Conservation (phyloP, 73 alveolate species). For the Paraurostyla sp. region DNA sequence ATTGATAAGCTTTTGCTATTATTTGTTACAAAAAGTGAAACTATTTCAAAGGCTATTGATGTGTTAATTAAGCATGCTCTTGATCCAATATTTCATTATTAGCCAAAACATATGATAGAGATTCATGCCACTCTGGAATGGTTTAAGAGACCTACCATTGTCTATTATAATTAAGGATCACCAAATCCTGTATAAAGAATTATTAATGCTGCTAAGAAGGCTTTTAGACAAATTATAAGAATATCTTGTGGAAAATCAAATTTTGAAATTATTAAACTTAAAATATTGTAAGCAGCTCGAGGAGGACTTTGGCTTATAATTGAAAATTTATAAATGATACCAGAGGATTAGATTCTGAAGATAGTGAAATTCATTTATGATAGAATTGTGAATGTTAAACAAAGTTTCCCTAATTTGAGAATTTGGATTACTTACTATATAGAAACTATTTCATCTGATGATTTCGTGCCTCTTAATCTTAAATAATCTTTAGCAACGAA, state of each 20-base stretch:
- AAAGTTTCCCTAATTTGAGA: constrained; percentile 42
- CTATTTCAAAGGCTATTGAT: constrained; percentile 35
- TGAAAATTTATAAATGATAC: constrained; percentile 24
- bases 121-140: constrained; percentile 41
- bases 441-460: not conserved
- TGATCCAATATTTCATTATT: constrained; percentile 31
- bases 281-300: constrained; percentile 18
- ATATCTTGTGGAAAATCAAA: constrained; percentile 28
- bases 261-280: not conserved
- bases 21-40: constrained; percentile 24
- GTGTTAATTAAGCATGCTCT: constrained; percentile 6
- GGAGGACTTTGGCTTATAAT: constrained; percentile 42
- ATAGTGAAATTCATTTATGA: constrained; percentile 14
- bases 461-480: not conserved
- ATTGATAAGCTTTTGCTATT: not conserved
- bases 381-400: constrained; percentile 17
- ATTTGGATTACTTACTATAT: constrained; percentile 27
- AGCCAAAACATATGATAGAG: constrained; percentile 26
- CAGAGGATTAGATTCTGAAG: not conserved
- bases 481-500: not conserved
- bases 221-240: constrained; percentile 17
- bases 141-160: constrained; percentile 31
- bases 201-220: constrained; percentile 3
- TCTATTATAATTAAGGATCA: not conserved
- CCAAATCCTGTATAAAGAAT: constrained; percentile 26